Percentiles rank a stretch among this genome's conserved stretches.
These are phyloP conservation scores for Fusarium oligoseptatum DNA, from an alignment of 2,329 filamentous ascomycete genomes.

Conservation along the genomic window DNA sequence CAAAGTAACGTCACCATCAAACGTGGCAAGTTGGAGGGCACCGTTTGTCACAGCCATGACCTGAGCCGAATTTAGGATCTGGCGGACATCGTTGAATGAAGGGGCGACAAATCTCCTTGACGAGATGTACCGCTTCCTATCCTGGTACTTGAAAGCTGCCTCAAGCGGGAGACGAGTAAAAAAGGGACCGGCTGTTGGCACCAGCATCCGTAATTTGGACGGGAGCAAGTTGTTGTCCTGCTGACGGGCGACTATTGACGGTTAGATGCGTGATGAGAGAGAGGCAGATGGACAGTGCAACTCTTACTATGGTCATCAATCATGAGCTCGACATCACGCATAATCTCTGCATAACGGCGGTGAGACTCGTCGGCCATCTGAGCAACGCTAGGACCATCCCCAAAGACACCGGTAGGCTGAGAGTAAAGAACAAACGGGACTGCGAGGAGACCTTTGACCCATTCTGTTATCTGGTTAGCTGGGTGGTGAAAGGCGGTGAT, in stretches of 20 bases:
- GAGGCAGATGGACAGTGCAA: background rate
- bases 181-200: slow-evolving; percentile 92
- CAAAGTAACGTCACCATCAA: slow-evolving; percentile 96
- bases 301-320: slow-evolving; percentile 88
- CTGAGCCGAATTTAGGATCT: slow-evolving; percentile 95
- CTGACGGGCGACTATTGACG: slow-evolving; percentile 76
- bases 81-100: slow-evolving; percentile 95
- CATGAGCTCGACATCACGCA: slow-evolving; percentile 91
- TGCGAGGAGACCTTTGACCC: slow-evolving; percentile 94
- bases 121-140: slow-evolving; percentile 87
- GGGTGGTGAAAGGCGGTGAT: background rate
- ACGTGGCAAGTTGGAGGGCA: slow-evolving; percentile 87
- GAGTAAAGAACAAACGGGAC: slow-evolving; percentile 98
- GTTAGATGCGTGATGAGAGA: background rate
- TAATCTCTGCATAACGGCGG: slow-evolving; percentile 92
- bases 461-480: slow-evolving; percentile 71
- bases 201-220: slow-evolving; percentile 92
- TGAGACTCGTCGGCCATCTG: slow-evolving; percentile 86
- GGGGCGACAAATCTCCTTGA: slow-evolving; percentile 93
- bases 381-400: slow-evolving; percentile 74
- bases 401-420: slow-evolving; percentile 89
- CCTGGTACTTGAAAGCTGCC: slow-evolving; percentile 92
- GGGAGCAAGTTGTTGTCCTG: slow-evolving; percentile 73
- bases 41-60: slow-evolving; percentile 89
- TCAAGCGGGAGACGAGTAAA: slow-evolving; percentile 90